phyloP scores from a whole-genome alignment of 345 rosid species.

The Alliaria petiolata region DNA sequence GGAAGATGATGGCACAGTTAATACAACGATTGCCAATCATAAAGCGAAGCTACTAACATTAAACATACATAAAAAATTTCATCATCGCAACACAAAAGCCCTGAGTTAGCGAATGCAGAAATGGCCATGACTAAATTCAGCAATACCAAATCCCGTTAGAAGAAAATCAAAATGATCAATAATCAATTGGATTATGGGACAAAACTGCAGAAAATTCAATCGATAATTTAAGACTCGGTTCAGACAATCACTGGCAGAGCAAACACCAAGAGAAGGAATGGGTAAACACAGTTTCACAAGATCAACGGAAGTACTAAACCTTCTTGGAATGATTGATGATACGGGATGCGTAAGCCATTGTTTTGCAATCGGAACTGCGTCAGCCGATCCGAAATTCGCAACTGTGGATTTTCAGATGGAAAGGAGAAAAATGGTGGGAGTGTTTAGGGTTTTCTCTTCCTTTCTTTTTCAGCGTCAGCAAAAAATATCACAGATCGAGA shows the following conservation, averaged over 20 bases:
- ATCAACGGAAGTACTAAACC: constrained; percentile 28
- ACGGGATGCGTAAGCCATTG: constrained; percentile 59
- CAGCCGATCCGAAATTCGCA: constrained; percentile 5
- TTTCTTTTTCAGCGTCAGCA: background rate
- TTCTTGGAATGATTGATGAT: constrained; percentile 58
- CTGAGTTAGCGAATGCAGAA: too few species aligned
- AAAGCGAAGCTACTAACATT: background rate
- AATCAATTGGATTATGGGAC: too few species aligned
- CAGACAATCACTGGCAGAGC: background rate
- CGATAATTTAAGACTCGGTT: too few species aligned
- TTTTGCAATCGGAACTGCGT: background rate
- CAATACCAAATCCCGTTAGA: too few species aligned
- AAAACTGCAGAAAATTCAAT: too few species aligned
- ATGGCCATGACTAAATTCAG: too few species aligned
- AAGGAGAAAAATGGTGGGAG: background rate
- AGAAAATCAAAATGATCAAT: too few species aligned
- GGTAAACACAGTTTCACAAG: background rate
- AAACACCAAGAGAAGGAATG: background rate
- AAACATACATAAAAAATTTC: too few species aligned
- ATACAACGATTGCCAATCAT: background rate
- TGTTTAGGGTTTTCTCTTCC: constrained; percentile 1
- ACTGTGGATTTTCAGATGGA: background rate
- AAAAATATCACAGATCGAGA: constrained; percentile 20
- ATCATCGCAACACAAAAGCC: too few species aligned
- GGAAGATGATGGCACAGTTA: background rate